phyloP scores from a whole-genome alignment of 78 protist genomes.

The Dictyostelium brefeldianum region DNA sequence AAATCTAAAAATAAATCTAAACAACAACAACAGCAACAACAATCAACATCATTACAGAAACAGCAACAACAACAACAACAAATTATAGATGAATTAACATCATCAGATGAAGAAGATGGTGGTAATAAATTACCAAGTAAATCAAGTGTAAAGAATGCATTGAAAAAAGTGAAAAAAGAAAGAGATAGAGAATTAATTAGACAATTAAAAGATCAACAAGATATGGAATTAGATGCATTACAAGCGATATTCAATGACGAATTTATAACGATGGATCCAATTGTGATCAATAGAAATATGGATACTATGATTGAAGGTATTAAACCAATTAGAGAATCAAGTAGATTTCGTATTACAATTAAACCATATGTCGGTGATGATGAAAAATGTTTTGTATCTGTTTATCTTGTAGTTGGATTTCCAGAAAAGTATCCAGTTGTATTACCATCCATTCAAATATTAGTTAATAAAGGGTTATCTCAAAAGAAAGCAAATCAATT shows the following conservation, averaged over 20 bases:
- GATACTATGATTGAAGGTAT: constrained; percentile 1
- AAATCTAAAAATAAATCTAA: neutral
- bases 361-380: constrained; percentile 39
- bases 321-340: neutral
- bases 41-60: neutral
- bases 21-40: neutral
- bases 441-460: constrained; percentile 33
- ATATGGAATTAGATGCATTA: constrained; percentile 49
- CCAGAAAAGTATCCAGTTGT: constrained; percentile 25
- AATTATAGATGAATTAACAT: neutral
- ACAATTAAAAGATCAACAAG: constrained; percentile 41
- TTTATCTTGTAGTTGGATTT: constrained; percentile 16
- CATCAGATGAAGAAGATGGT: constrained; percentile 32
- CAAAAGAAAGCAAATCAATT: constrained; percentile 38
- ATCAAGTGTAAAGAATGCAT: constrained; percentile 28
- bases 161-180: constrained; percentile 45
- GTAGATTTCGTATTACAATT: constrained; percentile 17
- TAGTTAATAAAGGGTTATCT: constrained; percentile 23
- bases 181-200: constrained; percentile 30
- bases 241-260: constrained; percentile 67
- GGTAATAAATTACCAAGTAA: neutral
- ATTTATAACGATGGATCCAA: constrained; percentile 43
- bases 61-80: neutral
- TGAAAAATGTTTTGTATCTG: constrained; percentile 10
- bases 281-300: constrained; percentile 3